Base-by-base conservation (phyloP, 768 basidiomycete genomes). In the Suillus decipiens region DNA sequence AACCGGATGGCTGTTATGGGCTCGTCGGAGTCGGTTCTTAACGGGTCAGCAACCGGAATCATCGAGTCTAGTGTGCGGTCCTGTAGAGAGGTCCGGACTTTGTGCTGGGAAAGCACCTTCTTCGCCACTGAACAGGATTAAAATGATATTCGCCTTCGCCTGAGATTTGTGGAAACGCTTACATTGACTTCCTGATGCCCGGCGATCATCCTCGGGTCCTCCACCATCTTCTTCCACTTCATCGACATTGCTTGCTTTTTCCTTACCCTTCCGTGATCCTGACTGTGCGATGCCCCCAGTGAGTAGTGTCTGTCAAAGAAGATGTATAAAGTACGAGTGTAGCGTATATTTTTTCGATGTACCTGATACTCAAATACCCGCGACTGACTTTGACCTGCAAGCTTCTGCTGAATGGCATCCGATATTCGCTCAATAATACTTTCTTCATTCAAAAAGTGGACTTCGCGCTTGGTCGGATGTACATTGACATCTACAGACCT, bases 391-490 rank as follows among this genome's bases (percentile, higher is more conserved):
- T 88, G 82, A 34, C 78, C 82, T 48, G 84, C 79, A 14, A 95
- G 77, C n/a, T 78, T 80, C 51, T 83, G 76, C 66, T 93, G 91
- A 3, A 98, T 80, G 1, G 81, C 81, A 69, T 91, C 87, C 15
- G 89, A 86, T 51, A 99, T 87, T 9, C 80, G 80, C 66, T 93
- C 88, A 7, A 89, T 89, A 69, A 98, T 92, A 15, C 77, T 80
- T 59, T 98, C 96, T 73, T 99, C 95, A 65, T 97, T 87, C 56
- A 98, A 75, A 70, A 99, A 99, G 67, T 95, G 93, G 1, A 98
- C 95, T 73, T 98, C 96, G 51, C 92, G 90, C 73, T 99, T 99
- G 2, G 97, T 99, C 0, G 96, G 97, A 72, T 98, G 96, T 9
- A 99, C 95, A 69, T 99, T 99, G 60, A 98, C 96, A 69, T 99